Evolutionary conservation across 345 rosid genomes (phyloP).

Genomic region (Acer negundo): DNA sequence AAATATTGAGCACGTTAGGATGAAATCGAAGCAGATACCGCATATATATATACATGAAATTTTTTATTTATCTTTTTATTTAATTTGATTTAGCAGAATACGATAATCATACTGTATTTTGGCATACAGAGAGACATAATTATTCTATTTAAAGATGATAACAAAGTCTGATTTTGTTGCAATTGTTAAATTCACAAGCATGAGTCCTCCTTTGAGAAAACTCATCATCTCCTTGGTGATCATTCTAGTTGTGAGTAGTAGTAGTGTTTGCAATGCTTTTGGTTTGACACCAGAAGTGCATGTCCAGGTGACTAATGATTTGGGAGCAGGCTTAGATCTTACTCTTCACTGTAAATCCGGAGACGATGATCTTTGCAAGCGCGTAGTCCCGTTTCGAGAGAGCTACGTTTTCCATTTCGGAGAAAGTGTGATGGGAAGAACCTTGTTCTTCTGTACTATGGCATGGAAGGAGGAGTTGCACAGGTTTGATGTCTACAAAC

Average conservation of each 20-base stretch:
- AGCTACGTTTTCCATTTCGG: not conserved
- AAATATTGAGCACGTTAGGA: no score
- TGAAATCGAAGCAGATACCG: no score
- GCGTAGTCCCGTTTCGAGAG: not conserved
- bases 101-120: no score
- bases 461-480: not conserved
- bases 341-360: constrained; percentile 4
- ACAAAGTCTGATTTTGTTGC: not conserved
- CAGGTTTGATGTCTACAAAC: not conserved
- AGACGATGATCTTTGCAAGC: not conserved
- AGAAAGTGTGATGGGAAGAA: not conserved
- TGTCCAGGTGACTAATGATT: not conserved
- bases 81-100: not conserved
- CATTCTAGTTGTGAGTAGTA: not conserved
- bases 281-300: not conserved
- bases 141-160: not conserved
- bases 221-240: not conserved
- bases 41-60: not conserved
- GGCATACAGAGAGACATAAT: no score
- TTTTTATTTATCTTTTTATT: no score
- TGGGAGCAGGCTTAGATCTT: not conserved
- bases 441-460: not conserved
- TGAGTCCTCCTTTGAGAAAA: not conserved
- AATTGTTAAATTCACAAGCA: not conserved
- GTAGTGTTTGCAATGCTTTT: not conserved